Evolutionary conservation across 495 filamentous ascomycete species (phyloP), one percentile per base, ranked within the genome.

Genomic region (Copromyces sp.): DNA sequence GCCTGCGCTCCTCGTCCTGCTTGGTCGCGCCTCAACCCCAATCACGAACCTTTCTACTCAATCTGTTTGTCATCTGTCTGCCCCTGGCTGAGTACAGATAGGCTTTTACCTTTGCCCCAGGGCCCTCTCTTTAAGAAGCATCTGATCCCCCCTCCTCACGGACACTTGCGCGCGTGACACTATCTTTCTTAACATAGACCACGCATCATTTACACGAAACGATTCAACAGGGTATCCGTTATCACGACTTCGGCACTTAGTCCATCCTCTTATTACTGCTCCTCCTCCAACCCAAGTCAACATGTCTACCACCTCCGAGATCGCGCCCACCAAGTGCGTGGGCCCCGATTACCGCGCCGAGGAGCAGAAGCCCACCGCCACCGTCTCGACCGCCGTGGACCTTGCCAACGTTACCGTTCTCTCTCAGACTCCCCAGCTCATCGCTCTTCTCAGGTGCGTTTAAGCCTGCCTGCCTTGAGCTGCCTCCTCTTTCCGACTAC

Each of bases 381-480:
- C 94, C 4, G 92, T 98, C 69, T 99, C 95, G 16, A 94, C 90
- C 41, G 84, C 86, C 74, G 89, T 97, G n/a, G 80, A 89, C 29
- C 90, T 92, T 77, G 89, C 93, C 41, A 98, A 96, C 85, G 93
- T 98, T 73, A 91, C 93, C 78, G 90, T 95, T 74, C 87, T 98
- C 39, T 88, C 93, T 29, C 96, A 98, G 82, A 97, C 96, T 12
- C 94, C 95, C 47, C 95, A 99, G 85, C 87, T 99, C 76, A 98
- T 98, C 81, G 93, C 95, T 70, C 88, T 98, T 72, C 88, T 98
- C 81, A 97, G 95, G 95, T 99, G 89, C 84, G 94, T 87, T 74
- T 77, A 72, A 24, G 24, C 24, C 24, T 24, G 24, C 80, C 77
- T 73, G 71, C 45, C 70, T 42, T 53, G 72, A 7, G 17, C 9